Evolutionary conservation across 2,329 filamentous ascomycete genomes (phyloP).

Genomic region (Trichoderma sp.): DNA sequence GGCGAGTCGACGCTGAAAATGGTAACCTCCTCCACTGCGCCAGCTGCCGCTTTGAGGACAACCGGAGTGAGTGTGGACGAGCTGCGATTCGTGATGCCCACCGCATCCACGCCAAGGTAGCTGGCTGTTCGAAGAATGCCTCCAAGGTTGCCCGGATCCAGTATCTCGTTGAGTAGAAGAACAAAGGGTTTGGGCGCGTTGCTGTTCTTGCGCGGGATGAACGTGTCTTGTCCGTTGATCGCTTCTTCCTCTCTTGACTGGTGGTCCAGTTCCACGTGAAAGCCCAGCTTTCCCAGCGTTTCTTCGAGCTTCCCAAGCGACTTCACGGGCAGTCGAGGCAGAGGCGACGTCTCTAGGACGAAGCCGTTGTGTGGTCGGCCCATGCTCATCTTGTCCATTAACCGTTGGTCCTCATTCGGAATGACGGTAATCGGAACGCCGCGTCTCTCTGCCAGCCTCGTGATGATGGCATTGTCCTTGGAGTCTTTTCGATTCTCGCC

Average conservation of each 20-base stretch:
- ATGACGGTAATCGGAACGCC: slow-evolving; percentile 62
- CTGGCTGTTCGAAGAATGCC: slow-evolving; percentile 85
- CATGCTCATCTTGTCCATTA: slow-evolving; percentile 81
- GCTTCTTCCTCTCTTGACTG: slow-evolving; percentile 74
- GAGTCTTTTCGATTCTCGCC: slow-evolving; percentile 57
- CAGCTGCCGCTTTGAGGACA: slow-evolving; percentile 83
- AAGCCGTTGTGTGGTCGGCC: slow-evolving; percentile 88
- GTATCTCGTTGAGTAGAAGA: slow-evolving; percentile 72
- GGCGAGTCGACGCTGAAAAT: slow-evolving; percentile 72
- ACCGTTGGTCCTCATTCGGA: slow-evolving; percentile 60
- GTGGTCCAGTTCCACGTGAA: slow-evolving; percentile 61
- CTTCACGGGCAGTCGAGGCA: slow-evolving; percentile 71
- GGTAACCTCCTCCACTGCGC: slow-evolving; percentile 78
- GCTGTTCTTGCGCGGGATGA: slow-evolving; percentile 44
- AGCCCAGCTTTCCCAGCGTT: slow-evolving; percentile 51
- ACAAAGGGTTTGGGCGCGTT: slow-evolving; percentile 64
- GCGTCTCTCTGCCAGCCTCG: slow-evolving; percentile 50
- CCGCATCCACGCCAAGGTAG: slow-evolving; percentile 85
- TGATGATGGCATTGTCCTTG: slow-evolving; percentile 50
- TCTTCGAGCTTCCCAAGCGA: slow-evolving; percentile 56
- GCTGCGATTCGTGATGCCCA: slow-evolving; percentile 73
- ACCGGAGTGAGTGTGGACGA: slow-evolving; percentile 75
- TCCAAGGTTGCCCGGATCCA: slow-evolving; percentile 88
- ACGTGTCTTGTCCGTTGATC: slow-evolving; percentile 69
- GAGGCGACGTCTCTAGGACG: slow-evolving; percentile 80